phyloP scores from a whole-genome alignment of 805 yeast genomes.

The Wickerhamomyces tratensis region DNA sequence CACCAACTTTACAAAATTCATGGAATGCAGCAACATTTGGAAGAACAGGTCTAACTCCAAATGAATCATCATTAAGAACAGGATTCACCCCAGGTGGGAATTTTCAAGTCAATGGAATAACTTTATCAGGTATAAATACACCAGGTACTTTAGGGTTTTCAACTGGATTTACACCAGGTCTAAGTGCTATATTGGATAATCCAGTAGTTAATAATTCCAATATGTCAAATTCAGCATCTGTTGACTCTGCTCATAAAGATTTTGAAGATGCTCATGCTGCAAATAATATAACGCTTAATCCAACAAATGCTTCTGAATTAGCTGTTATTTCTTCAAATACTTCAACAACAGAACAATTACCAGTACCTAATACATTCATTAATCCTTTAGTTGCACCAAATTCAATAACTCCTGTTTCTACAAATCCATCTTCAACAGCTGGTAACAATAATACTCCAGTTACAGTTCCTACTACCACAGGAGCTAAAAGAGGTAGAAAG shows the following conservation, averaged over 20 bases:
- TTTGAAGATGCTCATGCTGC: constrained; percentile 8
- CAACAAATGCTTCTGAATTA: background rate
- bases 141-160: background rate
- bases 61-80: constrained; percentile 61
- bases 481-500: constrained; percentile 7
- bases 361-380: too few species aligned
- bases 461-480: background rate
- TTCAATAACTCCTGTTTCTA: too few species aligned
- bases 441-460: too few species aligned
- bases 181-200: constrained; percentile 18
- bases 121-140: constrained; percentile 8
- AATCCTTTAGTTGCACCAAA: too few species aligned
- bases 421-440: too few species aligned
- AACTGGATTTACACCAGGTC: constrained; percentile 30
- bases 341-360: background rate
- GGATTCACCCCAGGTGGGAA: constrained; percentile 64
- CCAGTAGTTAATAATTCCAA: background rate
- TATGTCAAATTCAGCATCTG: too few species aligned
- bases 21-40: constrained; percentile 17
- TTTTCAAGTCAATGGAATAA: constrained; percentile 26
- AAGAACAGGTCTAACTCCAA: constrained; percentile 62
- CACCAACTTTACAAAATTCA: constrained; percentile 16
- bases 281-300: background rate
- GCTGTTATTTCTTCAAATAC: background rate
- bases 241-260: constrained; percentile 4